A percentile compares a stretch with the other conserved stretches of the same genome.
phyloP scores from a whole-genome alignment of 2,329 filamentous ascomycete species.

The Ophiosphaerella narmari region DNA sequence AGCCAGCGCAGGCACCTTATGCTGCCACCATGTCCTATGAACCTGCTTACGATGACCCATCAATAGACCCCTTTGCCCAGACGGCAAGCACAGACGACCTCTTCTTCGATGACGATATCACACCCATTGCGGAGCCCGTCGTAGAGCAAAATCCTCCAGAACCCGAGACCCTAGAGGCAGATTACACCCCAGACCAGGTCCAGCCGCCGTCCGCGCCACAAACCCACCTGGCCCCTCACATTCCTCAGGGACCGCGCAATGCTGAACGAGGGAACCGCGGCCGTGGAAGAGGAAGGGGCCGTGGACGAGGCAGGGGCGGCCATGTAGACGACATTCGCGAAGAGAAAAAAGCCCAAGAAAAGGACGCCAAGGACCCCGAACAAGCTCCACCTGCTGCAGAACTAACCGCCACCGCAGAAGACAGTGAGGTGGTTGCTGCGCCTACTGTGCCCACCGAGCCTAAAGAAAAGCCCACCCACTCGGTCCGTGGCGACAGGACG shows the following conservation, averaged over 20 bases:
- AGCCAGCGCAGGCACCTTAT: slow-evolving; percentile 14
- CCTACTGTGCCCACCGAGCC: slow-evolving; percentile 26
- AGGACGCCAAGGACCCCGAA: slow-evolving; percentile 25
- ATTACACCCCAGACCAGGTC: slow-evolving; percentile 23
- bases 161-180: slow-evolving; percentile 21
- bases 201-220: slow-evolving; percentile 25
- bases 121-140: slow-evolving; percentile 50
- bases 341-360: slow-evolving; percentile 10
- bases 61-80: slow-evolving; percentile 53
- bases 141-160: slow-evolving; percentile 39
- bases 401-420: slow-evolving; percentile 9
- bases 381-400: slow-evolving; percentile 17
- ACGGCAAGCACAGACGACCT: slow-evolving; percentile 57
- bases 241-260: slow-evolving; percentile 34
- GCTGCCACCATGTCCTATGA: slow-evolving; percentile 30
- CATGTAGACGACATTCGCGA: slow-evolving; percentile 20
- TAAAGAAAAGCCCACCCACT: slow-evolving; percentile 29
- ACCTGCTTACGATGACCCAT: slow-evolving; percentile 33
- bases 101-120: slow-evolving; percentile 58
- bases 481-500: slow-evolving; percentile 41
- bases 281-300: slow-evolving; percentile 29
- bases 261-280: slow-evolving; percentile 34
- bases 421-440: slow-evolving; percentile 13
- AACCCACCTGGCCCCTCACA: slow-evolving; percentile 23
- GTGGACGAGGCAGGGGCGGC: slow-evolving; percentile 27